These are phyloP conservation scores for Tulasnella sp. DNA, from an alignment of 768 basidiomycete genomes.

Conservation along the genomic window DNA sequence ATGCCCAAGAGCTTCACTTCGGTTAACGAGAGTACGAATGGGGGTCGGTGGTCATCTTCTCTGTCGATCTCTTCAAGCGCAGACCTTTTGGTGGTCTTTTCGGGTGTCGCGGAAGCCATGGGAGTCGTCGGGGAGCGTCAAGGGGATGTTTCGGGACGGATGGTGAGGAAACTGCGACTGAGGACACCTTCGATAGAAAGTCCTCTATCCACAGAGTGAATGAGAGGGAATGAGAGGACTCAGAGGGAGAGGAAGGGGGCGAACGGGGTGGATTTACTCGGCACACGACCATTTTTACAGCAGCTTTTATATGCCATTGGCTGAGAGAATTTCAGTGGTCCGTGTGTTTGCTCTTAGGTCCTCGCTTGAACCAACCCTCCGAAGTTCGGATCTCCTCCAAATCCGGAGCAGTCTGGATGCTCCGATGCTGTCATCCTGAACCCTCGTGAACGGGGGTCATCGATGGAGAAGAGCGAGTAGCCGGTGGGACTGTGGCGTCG, in stretches of 20 bases:
- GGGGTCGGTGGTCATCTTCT: conserved; percentile 25
- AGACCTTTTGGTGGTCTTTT: neutral
- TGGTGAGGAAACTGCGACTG: neutral
- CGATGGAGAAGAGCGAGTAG: neutral
- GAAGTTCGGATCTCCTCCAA: neutral
- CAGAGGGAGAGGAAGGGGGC: neutral
- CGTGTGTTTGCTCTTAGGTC: neutral
- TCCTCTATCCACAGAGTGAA: neutral
- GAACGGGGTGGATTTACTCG: neutral
- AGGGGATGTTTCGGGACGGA: too few relatives aligned
- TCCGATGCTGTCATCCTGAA: neutral
- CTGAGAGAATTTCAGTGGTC: neutral
- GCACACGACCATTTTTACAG: neutral
- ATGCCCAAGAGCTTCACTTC: conserved; percentile 53
- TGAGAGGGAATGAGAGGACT: neutral
- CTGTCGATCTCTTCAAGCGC: conserved; percentile 25
- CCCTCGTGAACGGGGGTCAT: neutral
- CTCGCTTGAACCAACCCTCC: neutral
- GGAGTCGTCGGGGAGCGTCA: neutral
- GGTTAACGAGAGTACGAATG: conserved; percentile 31
- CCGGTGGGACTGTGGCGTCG: neutral
- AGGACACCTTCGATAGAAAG: neutral
- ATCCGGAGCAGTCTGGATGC: neutral
- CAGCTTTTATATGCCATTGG: neutral
- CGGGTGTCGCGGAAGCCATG: neutral